phyloP scores from a whole-genome alignment of 2,329 filamentous ascomycete genomes.

The Lachnellula cervina region DNA sequence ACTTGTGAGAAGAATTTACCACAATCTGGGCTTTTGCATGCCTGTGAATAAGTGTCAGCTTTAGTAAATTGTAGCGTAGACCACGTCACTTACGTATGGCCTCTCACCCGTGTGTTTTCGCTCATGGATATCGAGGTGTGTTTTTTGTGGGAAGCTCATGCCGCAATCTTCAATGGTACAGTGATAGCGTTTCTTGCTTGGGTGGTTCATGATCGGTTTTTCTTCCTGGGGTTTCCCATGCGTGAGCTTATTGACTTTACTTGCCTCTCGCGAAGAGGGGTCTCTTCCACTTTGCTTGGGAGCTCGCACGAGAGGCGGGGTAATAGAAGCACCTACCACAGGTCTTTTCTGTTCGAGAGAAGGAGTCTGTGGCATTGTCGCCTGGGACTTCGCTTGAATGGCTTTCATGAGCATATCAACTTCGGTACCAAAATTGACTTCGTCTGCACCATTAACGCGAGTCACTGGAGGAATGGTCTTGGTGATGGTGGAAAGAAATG shows the following conservation, averaged over 20 bases:
- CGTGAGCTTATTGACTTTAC: constrained; percentile 23
- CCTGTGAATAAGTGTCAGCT: constrained; percentile 18
- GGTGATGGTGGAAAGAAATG: constrained; percentile 9
- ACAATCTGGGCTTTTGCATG: constrained; percentile 67
- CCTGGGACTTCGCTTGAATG: constrained; percentile 64
- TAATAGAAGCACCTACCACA: constrained; percentile 22
- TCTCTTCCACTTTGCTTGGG: constrained; percentile 4
- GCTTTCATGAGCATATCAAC: constrained; percentile 86
- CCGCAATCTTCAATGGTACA: constrained; percentile 71
- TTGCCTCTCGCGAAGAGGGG: constrained; percentile 4
- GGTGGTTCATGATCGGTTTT: background rate
- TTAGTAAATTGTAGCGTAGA: constrained; percentile 2
- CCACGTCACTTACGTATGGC: constrained; percentile 69
- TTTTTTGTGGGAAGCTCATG: constrained; percentile 86
- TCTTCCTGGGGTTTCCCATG: constrained; percentile 19
- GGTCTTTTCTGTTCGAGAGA: constrained; percentile 17
- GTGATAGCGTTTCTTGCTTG: constrained; percentile 56
- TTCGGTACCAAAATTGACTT: constrained; percentile 70
- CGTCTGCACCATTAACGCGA: constrained; percentile 17
- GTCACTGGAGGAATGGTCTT: constrained; percentile 10
- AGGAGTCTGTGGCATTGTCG: constrained; percentile 29
- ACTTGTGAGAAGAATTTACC: constrained; percentile 80
- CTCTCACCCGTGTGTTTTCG: constrained; percentile 85
- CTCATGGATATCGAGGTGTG: constrained; percentile 85
- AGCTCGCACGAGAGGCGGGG: constrained; percentile 29